Base-by-base conservation (phyloP, 2,329 filamentous ascomycete species). In the Aureobasidium sp. region DNA sequence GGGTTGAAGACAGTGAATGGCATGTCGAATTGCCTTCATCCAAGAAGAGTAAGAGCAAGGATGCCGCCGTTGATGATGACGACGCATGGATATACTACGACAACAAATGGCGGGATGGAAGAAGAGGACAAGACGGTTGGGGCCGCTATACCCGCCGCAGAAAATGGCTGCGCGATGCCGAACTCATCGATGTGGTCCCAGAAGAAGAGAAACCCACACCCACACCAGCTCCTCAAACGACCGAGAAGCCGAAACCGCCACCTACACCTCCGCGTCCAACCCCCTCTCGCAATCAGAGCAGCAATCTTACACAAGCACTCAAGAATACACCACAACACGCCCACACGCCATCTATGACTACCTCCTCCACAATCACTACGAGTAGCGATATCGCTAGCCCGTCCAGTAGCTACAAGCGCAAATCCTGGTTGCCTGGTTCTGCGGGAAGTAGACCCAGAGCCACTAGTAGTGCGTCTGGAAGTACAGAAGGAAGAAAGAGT, bases 71-170 rank as follows among this genome's bases (percentile, higher is more conserved):
- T 16, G 47, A 54, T n/a, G 77, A 79, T 29, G 87, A 83, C 3
- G 86, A 87, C 67, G 94, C 92, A 1, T 99, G 94, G 94, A 90
- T 96, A 41, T 99, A 94, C 74, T 99, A 97, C 71, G 94, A 99
- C 70, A 97, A 93, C 73, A 97, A 96, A 88, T 99, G 94, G 94
- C 87, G 91, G 72, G 88, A 90, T 67, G 92, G 92, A 21, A 87
- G 89, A 16, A 84, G 91, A 63, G 90, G 90, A 3, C 82, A 84
- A 71, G 94, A 99, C 69, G 90, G 92, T 59, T 99, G 94, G 94
- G 90, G 90, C 44, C 86, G 91, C 62, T 99, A 96, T 81, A 99
- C 94, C 0, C 85, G 94, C 15, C 85, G 94, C 27, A 80, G 94
- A 65, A 97, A 97, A 76, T 99, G 94, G 94, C 94, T 91, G 71